A percentile compares a stretch with the other conserved stretches of the same genome.
Evolutionary conservation across 208 protist genomes (phyloP).

Genomic region (Crithidia expoeki): DNA sequence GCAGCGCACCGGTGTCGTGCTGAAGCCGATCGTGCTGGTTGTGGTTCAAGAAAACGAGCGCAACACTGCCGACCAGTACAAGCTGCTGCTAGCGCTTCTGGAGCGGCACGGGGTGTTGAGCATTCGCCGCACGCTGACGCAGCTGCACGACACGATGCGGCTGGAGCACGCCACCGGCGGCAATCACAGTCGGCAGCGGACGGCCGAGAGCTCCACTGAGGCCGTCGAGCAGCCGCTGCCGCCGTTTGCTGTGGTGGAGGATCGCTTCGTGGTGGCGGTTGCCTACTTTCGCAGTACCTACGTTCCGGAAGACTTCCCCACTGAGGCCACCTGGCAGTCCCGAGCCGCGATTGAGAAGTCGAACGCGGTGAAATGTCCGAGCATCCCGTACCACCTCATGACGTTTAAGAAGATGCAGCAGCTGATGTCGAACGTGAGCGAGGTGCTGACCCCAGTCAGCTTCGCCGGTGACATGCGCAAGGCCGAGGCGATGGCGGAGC

Average conservation of each 20-base stretch:
- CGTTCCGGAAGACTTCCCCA: slow-evolving; percentile 89
- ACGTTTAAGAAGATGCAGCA: slow-evolving; percentile 97
- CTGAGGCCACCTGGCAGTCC: slow-evolving; percentile 73
- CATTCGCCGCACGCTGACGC: slow-evolving; percentile 82
- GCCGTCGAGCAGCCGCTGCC: slow-evolving; percentile 20
- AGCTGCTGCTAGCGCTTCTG: slow-evolving; percentile 78
- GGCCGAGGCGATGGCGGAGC: slow-evolving; percentile 43
- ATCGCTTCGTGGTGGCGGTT: slow-evolving; percentile 71
- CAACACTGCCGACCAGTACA: slow-evolving; percentile 95
- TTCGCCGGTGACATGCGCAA: slow-evolving; percentile 59
- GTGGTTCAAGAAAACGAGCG: slow-evolving; percentile 92
- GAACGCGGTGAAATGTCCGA: slow-evolving; percentile 95
- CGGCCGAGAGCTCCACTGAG: neutral
- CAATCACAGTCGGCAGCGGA: neutral
- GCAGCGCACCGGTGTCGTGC: slow-evolving; percentile 12
- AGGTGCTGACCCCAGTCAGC: slow-evolving; percentile 65
- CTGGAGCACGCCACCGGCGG: slow-evolving; percentile 39
- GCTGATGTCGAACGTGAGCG: slow-evolving; percentile 74
- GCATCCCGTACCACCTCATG: slow-evolving; percentile 93
- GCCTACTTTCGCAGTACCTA: slow-evolving; percentile 95
- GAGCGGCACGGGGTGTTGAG: slow-evolving; percentile 74
- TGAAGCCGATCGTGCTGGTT: slow-evolving; percentile 83
- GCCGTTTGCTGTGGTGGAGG: slow-evolving; percentile 74
- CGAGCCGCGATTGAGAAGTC: slow-evolving; percentile 78
- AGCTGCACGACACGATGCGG: slow-evolving; percentile 63